phyloP scores from a whole-genome alignment of 805 yeast species.

The Candida boidinii region DNA sequence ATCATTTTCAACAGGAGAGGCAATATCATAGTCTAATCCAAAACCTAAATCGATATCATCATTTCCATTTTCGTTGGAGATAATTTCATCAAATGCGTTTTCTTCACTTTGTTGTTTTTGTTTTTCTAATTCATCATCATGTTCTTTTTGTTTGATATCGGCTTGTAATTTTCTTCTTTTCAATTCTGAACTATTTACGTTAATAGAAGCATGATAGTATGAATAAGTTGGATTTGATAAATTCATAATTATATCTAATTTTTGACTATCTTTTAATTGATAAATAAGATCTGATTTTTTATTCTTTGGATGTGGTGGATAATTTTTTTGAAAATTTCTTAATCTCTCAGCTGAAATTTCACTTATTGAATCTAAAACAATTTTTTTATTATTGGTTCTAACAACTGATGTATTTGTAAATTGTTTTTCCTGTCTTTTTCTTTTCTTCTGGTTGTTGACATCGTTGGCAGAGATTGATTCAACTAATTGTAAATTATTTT shows the following conservation, averaged over 20 bases:
- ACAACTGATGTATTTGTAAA: conserved; percentile 35
- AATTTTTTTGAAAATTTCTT: conserved; percentile 21
- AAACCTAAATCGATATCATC: not conserved
- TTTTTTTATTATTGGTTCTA: conserved; percentile 36
- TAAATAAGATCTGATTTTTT: conserved; percentile 9
- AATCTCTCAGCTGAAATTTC: conserved; percentile 35
- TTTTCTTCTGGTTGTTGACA: conserved; percentile 9
- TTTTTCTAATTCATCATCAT: not conserved
- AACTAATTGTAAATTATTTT: not conserved
- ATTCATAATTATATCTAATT: conserved; percentile 5
- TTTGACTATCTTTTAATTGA: conserved; percentile 10
- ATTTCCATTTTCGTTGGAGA: too few relatives aligned
- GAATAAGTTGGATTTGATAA: not conserved
- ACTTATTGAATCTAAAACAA: conserved; percentile 34
- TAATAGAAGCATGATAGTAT: too few relatives aligned
- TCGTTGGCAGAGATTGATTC: too few relatives aligned
- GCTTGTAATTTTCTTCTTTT: conserved; percentile 10
- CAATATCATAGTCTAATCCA: not conserved
- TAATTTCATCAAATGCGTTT: too few relatives aligned
- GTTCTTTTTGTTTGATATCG: too few relatives aligned
- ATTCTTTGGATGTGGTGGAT: conserved; percentile 11
- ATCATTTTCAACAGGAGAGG: not conserved
- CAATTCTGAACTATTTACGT: not conserved
- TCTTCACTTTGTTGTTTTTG: too few relatives aligned
- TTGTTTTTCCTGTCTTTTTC: conserved; percentile 23